phyloP scores from a whole-genome alignment of 305 asterid species.

The Fraxinus greggii region DNA sequence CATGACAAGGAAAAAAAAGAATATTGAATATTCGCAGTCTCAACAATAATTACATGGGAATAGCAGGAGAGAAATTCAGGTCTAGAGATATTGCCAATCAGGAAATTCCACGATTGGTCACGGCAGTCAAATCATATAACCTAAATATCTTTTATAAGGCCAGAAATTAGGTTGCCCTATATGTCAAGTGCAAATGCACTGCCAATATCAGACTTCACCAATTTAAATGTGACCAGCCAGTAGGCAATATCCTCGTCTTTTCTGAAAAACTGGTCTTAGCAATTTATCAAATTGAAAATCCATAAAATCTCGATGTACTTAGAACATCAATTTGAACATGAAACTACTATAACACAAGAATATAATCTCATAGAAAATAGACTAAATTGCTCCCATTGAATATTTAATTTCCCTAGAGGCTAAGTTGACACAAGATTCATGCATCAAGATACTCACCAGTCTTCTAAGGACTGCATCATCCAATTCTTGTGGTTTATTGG shows the following conservation, averaged over 20 bases:
- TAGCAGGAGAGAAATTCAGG: constrained; percentile 2
- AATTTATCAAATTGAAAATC: not conserved
- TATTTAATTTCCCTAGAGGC: not conserved
- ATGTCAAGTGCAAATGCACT: not conserved
- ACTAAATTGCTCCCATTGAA: not conserved
- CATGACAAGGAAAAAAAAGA: not conserved
- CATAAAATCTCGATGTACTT: not conserved
- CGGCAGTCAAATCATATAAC: not conserved
- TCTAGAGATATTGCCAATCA: not conserved
- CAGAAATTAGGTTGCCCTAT: not conserved
- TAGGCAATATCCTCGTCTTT: constrained; percentile 6
- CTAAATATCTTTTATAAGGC: not conserved
- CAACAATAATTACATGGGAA: constrained; percentile 9
- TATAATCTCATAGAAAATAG: not conserved
- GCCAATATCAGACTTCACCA: not conserved
- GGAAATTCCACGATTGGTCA: not conserved
- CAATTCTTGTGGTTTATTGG: constrained; percentile 96
- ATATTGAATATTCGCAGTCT: not conserved
- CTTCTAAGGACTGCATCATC: constrained; percentile 99
- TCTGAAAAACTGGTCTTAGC: constrained; percentile 12
- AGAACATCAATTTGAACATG: not conserved
- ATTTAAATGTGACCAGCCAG: constrained; percentile 6
- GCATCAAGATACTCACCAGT: constrained; percentile 65
- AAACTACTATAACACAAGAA: not conserved
- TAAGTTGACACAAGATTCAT: not conserved